A percentile compares a stretch with the other conserved stretches of the same genome.
Evolutionary conservation across 2,329 filamentous ascomycete genomes (phyloP).

Genomic region (Monosporascus ibericus): DNA sequence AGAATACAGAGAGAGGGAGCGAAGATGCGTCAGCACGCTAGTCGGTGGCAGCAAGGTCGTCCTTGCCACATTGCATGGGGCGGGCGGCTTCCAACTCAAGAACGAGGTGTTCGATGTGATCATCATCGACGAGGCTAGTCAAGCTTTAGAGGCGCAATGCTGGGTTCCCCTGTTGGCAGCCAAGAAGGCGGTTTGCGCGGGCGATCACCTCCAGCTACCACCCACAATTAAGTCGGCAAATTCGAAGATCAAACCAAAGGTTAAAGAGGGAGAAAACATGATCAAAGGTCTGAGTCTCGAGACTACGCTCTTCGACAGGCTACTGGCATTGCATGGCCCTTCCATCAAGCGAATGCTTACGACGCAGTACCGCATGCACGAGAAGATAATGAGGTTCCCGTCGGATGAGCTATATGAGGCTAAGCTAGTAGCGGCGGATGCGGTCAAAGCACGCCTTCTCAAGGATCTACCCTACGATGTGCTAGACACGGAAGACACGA

Average conservation of each 20-base stretch:
- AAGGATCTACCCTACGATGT: constrained; percentile 74
- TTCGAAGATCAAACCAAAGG: constrained; percentile 36
- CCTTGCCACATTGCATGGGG: constrained; percentile 85
- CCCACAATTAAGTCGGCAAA: constrained; percentile 86
- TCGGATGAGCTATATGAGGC: constrained; percentile 82
- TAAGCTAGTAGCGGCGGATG: constrained; percentile 72
- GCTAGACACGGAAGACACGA: constrained; percentile 76
- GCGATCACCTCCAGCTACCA: constrained; percentile 89
- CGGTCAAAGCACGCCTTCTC: constrained; percentile 69
- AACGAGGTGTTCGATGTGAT: constrained; percentile 85
- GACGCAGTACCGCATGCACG: constrained; percentile 97
- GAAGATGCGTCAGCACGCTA: constrained; percentile 70
- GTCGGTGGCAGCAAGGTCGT: constrained; percentile 78
- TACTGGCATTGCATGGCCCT: constrained; percentile 74
- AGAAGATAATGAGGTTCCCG: constrained; percentile 90
- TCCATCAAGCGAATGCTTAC: constrained; percentile 91
- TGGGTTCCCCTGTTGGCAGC: constrained; percentile 85
- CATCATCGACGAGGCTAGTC: constrained; percentile 92
- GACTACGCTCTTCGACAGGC: constrained; percentile 85
- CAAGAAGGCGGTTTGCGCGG: constrained; percentile 81
- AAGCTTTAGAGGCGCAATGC: constrained; percentile 92
- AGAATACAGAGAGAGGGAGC: constrained; percentile 82
- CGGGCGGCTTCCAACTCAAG: constrained; percentile 76
- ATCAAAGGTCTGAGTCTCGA: constrained; percentile 62
- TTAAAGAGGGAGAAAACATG: constrained; percentile 25